Conservation (phyloP, 2,329 filamentous ascomycete species). For the Metarhizium guizhouense region DNA sequence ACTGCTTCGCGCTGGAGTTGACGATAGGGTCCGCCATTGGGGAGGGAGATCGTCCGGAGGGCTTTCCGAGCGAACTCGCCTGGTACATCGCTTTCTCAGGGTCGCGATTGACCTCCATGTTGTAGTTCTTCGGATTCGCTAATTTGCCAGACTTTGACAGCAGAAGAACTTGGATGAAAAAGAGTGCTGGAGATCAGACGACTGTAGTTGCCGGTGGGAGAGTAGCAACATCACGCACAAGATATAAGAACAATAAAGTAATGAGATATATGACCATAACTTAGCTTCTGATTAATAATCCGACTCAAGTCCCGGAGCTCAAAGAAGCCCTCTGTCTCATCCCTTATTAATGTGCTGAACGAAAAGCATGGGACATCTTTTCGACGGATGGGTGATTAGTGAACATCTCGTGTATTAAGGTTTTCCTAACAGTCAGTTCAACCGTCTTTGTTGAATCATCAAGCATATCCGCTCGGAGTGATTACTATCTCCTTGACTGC, state of each 20-base stretch:
- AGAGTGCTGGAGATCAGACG: neutral
- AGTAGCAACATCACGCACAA: neutral
- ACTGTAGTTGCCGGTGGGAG: neutral
- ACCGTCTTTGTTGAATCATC: neutral
- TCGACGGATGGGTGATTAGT: neutral
- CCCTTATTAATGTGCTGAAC: neutral
- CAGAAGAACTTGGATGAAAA: neutral
- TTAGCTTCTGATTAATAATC: neutral
- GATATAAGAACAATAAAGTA: neutral
- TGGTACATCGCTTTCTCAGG: neutral
- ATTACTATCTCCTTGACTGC: neutral
- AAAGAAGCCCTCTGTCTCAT: neutral
- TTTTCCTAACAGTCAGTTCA: neutral
- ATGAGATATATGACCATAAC: neutral
- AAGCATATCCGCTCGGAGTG: neutral
- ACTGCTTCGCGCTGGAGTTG: neutral
- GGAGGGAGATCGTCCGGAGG: neutral
- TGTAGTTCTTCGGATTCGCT: neutral
- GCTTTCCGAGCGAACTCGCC: neutral
- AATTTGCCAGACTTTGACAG: neutral
- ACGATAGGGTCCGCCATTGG: neutral
- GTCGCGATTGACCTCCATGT: neutral
- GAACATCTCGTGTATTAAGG: neutral
- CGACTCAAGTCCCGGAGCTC: neutral
- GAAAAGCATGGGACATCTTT: neutral